Conservation (phyloP, 768 basidiomycete species). For the Cytidiella melzeri region DNA sequence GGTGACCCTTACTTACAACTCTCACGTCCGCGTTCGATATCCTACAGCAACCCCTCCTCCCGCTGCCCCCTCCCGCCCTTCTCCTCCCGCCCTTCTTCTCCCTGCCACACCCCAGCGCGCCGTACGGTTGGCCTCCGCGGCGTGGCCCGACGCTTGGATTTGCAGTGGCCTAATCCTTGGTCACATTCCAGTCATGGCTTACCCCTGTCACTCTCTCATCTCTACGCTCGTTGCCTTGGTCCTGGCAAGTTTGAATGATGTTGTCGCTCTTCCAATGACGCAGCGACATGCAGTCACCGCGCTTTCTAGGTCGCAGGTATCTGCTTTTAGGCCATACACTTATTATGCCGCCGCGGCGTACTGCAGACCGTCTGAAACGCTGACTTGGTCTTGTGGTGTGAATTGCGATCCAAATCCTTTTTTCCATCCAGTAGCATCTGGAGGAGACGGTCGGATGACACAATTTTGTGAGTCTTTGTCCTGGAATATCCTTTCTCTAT, state of each 20-base stretch:
- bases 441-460: conserved; percentile 36
- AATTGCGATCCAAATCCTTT: conserved; percentile 40
- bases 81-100: too few species aligned
- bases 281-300: conserved; percentile 20
- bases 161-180: too few species aligned
- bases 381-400: conserved; percentile 26
- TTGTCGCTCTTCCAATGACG: not conserved
- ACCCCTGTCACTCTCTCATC: not conserved
- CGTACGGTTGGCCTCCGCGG: not conserved
- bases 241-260: too few species aligned
- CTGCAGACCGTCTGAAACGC: conserved; percentile 23
- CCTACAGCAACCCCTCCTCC: too few species aligned
- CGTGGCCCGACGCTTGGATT: not conserved
- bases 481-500: too few species aligned
- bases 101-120: not conserved
- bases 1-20: too few species aligned
- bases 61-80: too few species aligned
- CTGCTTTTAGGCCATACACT: conserved; percentile 24
- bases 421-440: conserved; percentile 42
- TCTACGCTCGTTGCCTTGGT: not conserved
- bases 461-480: conserved; percentile 33
- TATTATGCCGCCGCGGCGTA: conserved; percentile 28
- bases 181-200: not conserved
- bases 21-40: too few species aligned
- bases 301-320: conserved; percentile 20